Base-by-base conservation (phyloP, 495 filamentous ascomycete species). In the Terfezia claveryi region DNA sequence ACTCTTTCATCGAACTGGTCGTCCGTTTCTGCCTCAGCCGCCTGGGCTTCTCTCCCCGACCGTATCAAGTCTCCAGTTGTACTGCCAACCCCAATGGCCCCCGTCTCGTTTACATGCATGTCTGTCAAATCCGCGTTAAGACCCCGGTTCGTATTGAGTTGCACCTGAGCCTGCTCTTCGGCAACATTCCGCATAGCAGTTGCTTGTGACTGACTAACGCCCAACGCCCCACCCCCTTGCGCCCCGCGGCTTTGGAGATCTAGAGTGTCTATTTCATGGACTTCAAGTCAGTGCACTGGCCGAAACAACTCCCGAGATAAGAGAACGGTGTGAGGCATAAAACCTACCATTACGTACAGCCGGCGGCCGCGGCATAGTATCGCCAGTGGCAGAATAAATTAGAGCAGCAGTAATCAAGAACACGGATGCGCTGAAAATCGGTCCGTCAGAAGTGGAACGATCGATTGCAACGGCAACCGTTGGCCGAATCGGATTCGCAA, bases 1-100 rank as follows among this genome's bases (percentile, higher is more conserved):
- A 87, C 94, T 50, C 50, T 23, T 95, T 91, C 81, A 89, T 85
- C 73, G 85, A 71, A 72, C 88, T 96, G 91, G 60, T 85, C 81
- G 62, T 94, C 89, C 85, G 53, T 64, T 66, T 44, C 73, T 67
- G 37, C 75, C 76, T 60, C 87, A 87, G 38, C 76, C 74, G 60
- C 87, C 85, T 44, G 72, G 79, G 59, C 85, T 74, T 52, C 70
- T 46, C 41, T 46, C 17, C 41, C 41, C 8, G 41, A 14, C 4
- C 41, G 41, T 46, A 46, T 46, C 41, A 46, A 46, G 8, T 46
- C 41, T 7, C 27, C 27, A 32, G 65, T 74, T 74, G 54, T 76
- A 71, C 53, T 74, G 70, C 55, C 70, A 65, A 27, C 50, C 56
- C 32, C 62, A 50, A 56, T 70, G 71, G 71, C 54, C 63, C 64